phyloP scores from a whole-genome alignment of 805 yeast genomes.

The Yarrowia keelungensis region DNA sequence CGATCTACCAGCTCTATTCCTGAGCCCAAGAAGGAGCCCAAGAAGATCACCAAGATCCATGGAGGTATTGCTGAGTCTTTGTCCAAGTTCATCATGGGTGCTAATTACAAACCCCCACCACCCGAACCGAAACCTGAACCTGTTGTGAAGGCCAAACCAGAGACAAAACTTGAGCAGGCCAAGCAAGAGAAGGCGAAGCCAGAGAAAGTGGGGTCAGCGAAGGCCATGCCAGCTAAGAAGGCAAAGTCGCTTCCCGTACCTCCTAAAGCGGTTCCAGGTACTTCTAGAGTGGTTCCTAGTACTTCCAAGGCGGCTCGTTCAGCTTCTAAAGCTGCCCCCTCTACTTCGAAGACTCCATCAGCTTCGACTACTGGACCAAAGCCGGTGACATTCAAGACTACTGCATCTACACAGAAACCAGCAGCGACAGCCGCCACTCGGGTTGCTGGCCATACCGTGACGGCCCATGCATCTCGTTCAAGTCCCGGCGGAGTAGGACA shows the following conservation, averaged over 20 bases:
- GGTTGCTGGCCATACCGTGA: too few species aligned
- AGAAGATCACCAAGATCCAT: constrained; percentile 27
- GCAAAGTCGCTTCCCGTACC: constrained; percentile 1
- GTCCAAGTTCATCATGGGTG: constrained; percentile 25
- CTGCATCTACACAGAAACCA: too few species aligned
- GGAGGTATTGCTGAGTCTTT: constrained; percentile 22
- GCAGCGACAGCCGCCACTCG: too few species aligned
- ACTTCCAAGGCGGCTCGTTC: too few species aligned
- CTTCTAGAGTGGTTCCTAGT: too few species aligned
- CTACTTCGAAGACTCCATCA: not conserved
- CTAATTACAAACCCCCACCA: constrained; percentile 14
- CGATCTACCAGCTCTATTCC: not conserved
- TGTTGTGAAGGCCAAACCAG: not conserved
- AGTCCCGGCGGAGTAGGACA: too few species aligned
- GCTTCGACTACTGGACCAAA: too few species aligned
- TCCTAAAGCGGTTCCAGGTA: not conserved
- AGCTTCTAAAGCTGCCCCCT: not conserved
- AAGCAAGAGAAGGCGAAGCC: not conserved
- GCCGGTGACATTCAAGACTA: too few species aligned
- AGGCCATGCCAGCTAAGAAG: constrained; percentile 1
- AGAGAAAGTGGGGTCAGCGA: not conserved
- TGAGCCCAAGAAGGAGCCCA: constrained; percentile 12
- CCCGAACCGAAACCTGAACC: constrained; percentile 6
- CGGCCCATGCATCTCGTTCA: too few species aligned
- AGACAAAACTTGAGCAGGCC: too few species aligned